Evolutionary conservation across 176 grass and related monocot species (phyloP), one percentile per base, ranked within the genome.

Genomic region (Oryza coarctata): DNA sequence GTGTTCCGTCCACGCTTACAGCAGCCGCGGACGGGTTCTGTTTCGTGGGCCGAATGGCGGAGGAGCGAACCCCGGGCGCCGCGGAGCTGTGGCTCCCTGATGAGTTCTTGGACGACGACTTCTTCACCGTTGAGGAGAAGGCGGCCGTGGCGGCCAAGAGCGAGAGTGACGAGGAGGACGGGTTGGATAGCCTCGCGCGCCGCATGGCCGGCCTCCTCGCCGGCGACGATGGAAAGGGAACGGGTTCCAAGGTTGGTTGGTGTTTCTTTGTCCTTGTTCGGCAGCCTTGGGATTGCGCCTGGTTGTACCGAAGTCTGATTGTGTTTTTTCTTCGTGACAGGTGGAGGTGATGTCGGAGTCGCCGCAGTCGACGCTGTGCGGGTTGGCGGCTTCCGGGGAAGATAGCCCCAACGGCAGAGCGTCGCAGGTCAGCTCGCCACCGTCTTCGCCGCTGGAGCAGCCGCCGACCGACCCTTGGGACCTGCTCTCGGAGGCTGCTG

Each of bases 321-420:
- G 52, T 28, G 29, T 14, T 9, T 0, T 9, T 52, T 32, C 3
- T 28, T 32, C 28, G 11, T 65, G 7, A 22, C 9, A 89, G 93
- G 70, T 27, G 50, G 41, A 85, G 77, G 80, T 77, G 47, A 83
- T 92, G 80, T 66, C 78, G 8, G 83, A 93, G 9, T 99, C 93
- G 27, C 97, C 93, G 47, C 93, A 99, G 39, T 96, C 97, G 12
- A 96, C 89, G 41, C 73, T 99, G 33, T 96, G 83, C 34, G 80
- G 64, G 23, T 78, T 89, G 65, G 66, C 79, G 12, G 65, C 66
- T 0, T 94, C 87, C 0, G 82, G 71, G 23, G 89, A 92, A 18
- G 91, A 90, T 13, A 99, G 97, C 75, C 91, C 97, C 29, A 87
- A 81, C 80, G 89, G 93, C 27, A 83, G 7, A 1, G 79, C 91